Conservation (phyloP, 2,329 filamentous ascomycete species). For the Pestalotiopsis sp. region DNA sequence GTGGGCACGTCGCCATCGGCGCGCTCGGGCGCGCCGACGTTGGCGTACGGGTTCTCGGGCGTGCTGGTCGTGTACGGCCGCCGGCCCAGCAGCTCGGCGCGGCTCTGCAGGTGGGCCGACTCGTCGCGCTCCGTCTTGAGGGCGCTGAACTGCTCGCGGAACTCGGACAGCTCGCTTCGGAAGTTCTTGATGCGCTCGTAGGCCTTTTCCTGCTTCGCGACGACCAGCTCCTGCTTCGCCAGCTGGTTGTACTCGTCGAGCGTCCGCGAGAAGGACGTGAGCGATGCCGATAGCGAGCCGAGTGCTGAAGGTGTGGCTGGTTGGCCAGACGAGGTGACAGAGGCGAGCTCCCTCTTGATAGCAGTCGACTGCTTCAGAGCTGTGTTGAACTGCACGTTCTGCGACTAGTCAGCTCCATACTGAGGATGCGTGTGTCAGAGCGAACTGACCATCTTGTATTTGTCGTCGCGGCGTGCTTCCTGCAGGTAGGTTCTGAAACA, state of each 20-base stretch:
- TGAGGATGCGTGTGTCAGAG: neutral
- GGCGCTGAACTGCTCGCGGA: conserved; percentile 73
- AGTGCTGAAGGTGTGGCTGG: conserved; percentile 55
- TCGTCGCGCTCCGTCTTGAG: conserved; percentile 80
- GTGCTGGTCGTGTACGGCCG: conserved; percentile 76
- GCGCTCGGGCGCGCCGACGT: conserved; percentile 38
- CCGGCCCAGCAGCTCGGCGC: conserved; percentile 81
- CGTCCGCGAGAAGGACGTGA: conserved; percentile 76
- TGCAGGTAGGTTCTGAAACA: no score
- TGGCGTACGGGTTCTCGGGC: conserved; percentile 91
- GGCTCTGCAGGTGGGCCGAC: conserved; percentile 62
- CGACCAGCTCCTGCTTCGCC: conserved; percentile 84
- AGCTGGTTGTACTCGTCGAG: conserved; percentile 89
- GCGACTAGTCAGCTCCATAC: neutral
- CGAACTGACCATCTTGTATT: neutral
- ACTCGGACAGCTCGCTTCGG: conserved; percentile 77
- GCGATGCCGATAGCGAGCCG: conserved; percentile 71
- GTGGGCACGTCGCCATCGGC: conserved; percentile 37
- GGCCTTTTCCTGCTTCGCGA: conserved; percentile 90
- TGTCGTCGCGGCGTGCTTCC: neutral
- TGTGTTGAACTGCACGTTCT: conserved; percentile 83
- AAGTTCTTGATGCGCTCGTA: conserved; percentile 84
- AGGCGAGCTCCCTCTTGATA: conserved; percentile 74
- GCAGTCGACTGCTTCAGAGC: conserved; percentile 82
- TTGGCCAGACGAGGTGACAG: conserved; percentile 57